Base-by-base conservation (phyloP, 805 yeast species). In the Dipodascopsis tothii region DNA sequence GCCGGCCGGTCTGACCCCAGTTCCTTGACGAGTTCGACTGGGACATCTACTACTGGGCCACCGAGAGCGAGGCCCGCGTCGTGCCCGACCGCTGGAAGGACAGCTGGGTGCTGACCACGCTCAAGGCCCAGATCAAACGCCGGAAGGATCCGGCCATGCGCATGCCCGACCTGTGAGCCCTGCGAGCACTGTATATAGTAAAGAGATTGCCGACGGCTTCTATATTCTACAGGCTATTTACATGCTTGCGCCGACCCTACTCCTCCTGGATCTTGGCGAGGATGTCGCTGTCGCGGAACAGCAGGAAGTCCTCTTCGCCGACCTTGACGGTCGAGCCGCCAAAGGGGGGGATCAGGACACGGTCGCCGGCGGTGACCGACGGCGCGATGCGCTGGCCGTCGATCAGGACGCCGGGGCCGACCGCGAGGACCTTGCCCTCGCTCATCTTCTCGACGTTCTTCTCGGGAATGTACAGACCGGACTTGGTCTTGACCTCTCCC, bases 21-120 rank as follows among this genome's bases (percentile, higher is more conserved):
- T 65, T 92, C 45, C 71, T 92, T 60, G 94, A 92, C 63, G 94
- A 90, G 64, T 77, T 90, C n/a, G 98, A 92, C 64, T 92, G 98
- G 98, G 98, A 92, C 64, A 88, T 92, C 48, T 92, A 85, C 64
- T 92, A 92, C 68, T 90, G 98, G 98, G 95, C 94, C 21, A 86
- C 96, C 2, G 77, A 75, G 53, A 85, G 88, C 62, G 56, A 59
- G 21, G 20, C 23, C 9, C 43, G 84, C 67, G 57, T 78, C 76
- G 70, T 90, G 51, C 96, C 97, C 14, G 86, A 83, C 33, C 75
- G 75, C 59, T 92, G 95, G 95, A 71, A 78, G 60, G 60, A 81
- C 46, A 76, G 84, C 9, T 67, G 73, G 55, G 68, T 90, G 33
- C 70, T 90, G 68, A 60, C 61, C 43, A 60, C 71, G 65, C 68